These are phyloP conservation scores for Plantago coronopus DNA, from an alignment of 305 asterid species.

Conservation along the genomic window DNA sequence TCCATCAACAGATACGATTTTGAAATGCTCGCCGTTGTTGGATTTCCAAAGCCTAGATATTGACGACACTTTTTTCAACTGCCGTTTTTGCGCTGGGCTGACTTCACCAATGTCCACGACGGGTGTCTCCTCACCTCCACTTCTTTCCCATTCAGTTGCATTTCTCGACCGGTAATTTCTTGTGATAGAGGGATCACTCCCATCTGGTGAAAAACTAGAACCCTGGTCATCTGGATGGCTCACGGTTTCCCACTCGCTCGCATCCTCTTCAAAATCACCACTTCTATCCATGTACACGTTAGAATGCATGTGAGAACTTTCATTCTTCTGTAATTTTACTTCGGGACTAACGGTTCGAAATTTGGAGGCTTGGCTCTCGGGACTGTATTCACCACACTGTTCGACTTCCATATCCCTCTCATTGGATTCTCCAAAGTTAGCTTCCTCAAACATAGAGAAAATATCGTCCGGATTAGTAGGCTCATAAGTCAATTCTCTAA, in stretches of 20 bases:
- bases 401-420: constrained; percentile 54
- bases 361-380: constrained; percentile 50
- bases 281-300: constrained; percentile 41
- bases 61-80: constrained; percentile 53
- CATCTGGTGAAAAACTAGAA: constrained; percentile 73
- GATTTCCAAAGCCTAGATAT: constrained; percentile 69
- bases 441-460: constrained; percentile 66
- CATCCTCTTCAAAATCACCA: constrained; percentile 67
- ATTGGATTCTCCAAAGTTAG: constrained; percentile 46
- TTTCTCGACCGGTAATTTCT: constrained; percentile 37
- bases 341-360: constrained; percentile 53
- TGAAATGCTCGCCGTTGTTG: constrained; percentile 55
- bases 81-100: constrained; percentile 36
- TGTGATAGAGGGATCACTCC: constrained; percentile 51
- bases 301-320: constrained; percentile 33
- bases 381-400: constrained; percentile 47
- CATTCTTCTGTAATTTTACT: constrained; percentile 33
- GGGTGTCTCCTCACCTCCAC: constrained; percentile 47
- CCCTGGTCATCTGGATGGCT: constrained; percentile 88
- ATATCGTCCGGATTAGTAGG: constrained; percentile 77
- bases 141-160: constrained; percentile 48
- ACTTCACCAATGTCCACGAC: constrained; percentile 54
- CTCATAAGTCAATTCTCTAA: constrained; percentile 69
- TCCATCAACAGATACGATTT: constrained; percentile 53
- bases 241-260: constrained; percentile 98